phyloP scores from a whole-genome alignment of 768 basidiomycete genomes.

The Kwoniella heveanensis region DNA sequence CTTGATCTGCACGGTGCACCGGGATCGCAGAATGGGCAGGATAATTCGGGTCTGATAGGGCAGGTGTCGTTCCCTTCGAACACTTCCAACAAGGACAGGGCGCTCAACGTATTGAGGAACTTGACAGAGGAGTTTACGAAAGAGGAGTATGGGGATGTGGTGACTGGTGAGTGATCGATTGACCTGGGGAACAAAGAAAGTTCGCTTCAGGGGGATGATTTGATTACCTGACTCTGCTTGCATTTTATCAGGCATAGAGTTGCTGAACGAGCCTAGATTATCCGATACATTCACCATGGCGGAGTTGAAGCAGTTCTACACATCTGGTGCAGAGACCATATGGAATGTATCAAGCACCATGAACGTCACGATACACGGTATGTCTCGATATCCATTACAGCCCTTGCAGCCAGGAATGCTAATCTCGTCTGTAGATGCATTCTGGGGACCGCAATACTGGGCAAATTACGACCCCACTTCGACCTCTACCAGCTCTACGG shows the following conservation, averaged over 20 bases:
- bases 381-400: slow-evolving; percentile 3
- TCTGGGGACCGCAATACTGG: slow-evolving; percentile 54
- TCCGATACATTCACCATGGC: slow-evolving; percentile 43
- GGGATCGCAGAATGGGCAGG: slow-evolving; percentile 52
- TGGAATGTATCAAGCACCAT: slow-evolving; percentile 24
- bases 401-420: not conserved
- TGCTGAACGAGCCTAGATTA: slow-evolving; percentile 54
- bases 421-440: slow-evolving; percentile 36
- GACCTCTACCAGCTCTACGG: slow-evolving; percentile 8
- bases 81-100: slow-evolving; percentile 36
- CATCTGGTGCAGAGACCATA: slow-evolving; percentile 28
- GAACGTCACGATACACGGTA: slow-evolving; percentile 49
- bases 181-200: no score
- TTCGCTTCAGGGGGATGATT: no score
- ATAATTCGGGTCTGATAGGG: slow-evolving; percentile 48
- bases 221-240: no score
- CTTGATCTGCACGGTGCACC: slow-evolving; percentile 53
- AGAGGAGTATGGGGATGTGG: slow-evolving; percentile 47
- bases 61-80: slow-evolving; percentile 36
- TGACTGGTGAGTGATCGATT: slow-evolving; percentile 45
- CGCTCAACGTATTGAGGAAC: slow-evolving; percentile 32
- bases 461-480: slow-evolving; percentile 39
- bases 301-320: slow-evolving; percentile 47
- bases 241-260: slow-evolving; percentile 40
- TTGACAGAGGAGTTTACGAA: slow-evolving; percentile 51